Base-by-base conservation (phyloP, 2,329 filamentous ascomycete genomes). In the Claviceps arundinis region DNA sequence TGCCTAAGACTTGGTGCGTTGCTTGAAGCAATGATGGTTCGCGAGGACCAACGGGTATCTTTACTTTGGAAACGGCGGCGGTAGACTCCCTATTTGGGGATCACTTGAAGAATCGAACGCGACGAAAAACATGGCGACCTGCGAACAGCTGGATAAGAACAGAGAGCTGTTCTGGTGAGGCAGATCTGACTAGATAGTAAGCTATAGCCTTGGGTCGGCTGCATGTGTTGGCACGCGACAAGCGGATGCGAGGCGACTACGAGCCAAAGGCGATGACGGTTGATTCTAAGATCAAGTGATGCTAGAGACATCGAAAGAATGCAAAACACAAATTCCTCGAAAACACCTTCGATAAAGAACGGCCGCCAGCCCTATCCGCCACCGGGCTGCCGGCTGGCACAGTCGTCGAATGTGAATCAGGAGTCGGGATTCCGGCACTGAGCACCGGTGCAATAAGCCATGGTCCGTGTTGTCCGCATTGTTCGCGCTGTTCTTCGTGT, bases 341-440 rank as follows among this genome's bases (percentile, higher is more conserved):
- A 5, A 22, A 22, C 5, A 17, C 7, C n/a, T 41, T 16, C n/a
- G 22, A 42, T n/a, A 43, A 38, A 38, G 43, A 47, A 16, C 8
- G 37, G 44, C 48, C 16, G 13, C 37, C 17, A 5, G 42, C 19
- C 42, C 16, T 17, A 26, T 37, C 46, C 34, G 52, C 48, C 52
- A 47, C 30, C 48, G n/a, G 19, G 24, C 22, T 48, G 49, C 40
- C 49, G 46, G 52, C 44, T 51, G 49, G 49, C 24, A 14, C 45
- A 44, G 49, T 51, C 37, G 52, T 43, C 37, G 50, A 46, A 5
- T 7, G 22, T 22, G n/a, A 40, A 41, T 34, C 41, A 40, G 46
- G 9, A 34, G 30, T 34, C 9, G 11, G 51, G 49, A 51, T 51
- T 54, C 46, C 34, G 48, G 52, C 41, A 42, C 34, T 48, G 42